Percentiles rank a stretch among this genome's conserved stretches.
Conservation (phyloP, 257 asterid genomes). For the Mitragyna speciosa region DNA sequence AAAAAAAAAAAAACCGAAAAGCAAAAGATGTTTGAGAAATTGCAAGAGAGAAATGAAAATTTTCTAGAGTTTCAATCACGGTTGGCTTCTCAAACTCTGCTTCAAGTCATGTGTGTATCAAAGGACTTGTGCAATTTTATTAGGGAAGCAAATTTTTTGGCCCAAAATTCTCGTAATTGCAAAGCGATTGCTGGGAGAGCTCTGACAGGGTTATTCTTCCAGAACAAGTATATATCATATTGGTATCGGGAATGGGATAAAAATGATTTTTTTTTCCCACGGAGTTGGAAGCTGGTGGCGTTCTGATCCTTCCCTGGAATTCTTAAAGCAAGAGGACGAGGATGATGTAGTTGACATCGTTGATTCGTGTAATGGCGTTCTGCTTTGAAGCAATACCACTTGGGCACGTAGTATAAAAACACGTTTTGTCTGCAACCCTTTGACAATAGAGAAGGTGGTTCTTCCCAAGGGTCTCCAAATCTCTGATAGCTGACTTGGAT, state of each 20-base stretch:
- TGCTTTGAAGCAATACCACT: not conserved
- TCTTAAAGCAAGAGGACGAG: not conserved
- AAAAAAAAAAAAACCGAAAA: no score
- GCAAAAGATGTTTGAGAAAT: no score
- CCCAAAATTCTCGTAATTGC: no score
- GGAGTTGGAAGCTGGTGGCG: not conserved
- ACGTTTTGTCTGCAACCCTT: slow-evolving; percentile 8
- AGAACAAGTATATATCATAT: not conserved
- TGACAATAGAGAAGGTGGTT: no score
- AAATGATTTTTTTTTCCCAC: not conserved
- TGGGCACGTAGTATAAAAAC: not conserved
- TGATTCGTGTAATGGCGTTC: slow-evolving; percentile 13
- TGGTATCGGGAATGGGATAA: not conserved
- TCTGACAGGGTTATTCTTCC: not conserved
- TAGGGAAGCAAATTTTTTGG: no score
- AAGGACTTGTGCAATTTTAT: not conserved
- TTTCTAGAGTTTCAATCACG: no score
- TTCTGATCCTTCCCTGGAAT: not conserved
- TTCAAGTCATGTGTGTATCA: no score
- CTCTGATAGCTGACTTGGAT: not conserved
- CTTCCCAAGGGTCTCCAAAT: not conserved
- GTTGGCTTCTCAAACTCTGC: no score
- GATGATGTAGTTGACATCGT: not conserved
- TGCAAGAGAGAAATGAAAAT: no score
- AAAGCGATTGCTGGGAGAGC: not conserved